These are phyloP conservation scores for Daldinia sp. DNA, from an alignment of 2,329 filamentous ascomycete genomes.

Conservation along the genomic window DNA sequence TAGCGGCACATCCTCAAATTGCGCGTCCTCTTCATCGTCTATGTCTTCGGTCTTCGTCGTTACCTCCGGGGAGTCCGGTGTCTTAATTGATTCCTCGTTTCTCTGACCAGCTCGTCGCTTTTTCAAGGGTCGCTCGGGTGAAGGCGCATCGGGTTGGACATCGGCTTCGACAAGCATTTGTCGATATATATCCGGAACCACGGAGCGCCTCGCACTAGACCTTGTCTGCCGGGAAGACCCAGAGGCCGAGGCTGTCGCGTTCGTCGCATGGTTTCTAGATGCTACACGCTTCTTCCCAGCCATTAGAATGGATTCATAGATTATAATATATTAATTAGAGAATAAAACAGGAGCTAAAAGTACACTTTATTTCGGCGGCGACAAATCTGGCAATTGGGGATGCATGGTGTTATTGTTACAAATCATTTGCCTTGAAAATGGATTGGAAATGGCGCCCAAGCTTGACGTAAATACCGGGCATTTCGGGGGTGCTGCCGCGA, in stretches of 20 bases:
- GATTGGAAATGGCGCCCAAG: not conserved
- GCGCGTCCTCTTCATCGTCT: conserved; percentile 57
- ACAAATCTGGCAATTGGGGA: conserved; percentile 1
- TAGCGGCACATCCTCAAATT: conserved; percentile 64
- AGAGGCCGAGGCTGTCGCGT: conserved; percentile 39
- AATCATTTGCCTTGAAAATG: not conserved
- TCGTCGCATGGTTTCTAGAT: conserved; percentile 36
- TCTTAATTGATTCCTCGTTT: conserved; percentile 43
- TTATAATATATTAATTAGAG: not conserved
- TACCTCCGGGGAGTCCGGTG: conserved; percentile 32
- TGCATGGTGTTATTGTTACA: conserved; percentile 15
- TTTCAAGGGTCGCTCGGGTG: conserved; percentile 57
- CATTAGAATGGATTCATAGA: conserved; percentile 41
- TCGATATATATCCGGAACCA: conserved; percentile 58
- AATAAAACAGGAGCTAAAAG: not conserved
- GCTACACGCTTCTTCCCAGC: conserved; percentile 49
- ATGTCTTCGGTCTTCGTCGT: conserved; percentile 24
- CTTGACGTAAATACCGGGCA: conserved; percentile 13
- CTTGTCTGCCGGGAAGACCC: conserved; percentile 43
- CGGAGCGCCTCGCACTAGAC: conserved; percentile 43
- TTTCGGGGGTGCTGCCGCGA: conserved; percentile 11
- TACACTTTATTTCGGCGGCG: conserved; percentile 10
- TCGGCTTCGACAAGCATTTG: conserved; percentile 65
- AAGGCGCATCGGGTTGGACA: conserved; percentile 50
- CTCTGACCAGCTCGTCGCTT: conserved; percentile 56